Evolutionary conservation across 495 filamentous ascomycete species (phyloP), one percentile per base, ranked within the genome.

Genomic region (Jackrogersella multiformis): DNA sequence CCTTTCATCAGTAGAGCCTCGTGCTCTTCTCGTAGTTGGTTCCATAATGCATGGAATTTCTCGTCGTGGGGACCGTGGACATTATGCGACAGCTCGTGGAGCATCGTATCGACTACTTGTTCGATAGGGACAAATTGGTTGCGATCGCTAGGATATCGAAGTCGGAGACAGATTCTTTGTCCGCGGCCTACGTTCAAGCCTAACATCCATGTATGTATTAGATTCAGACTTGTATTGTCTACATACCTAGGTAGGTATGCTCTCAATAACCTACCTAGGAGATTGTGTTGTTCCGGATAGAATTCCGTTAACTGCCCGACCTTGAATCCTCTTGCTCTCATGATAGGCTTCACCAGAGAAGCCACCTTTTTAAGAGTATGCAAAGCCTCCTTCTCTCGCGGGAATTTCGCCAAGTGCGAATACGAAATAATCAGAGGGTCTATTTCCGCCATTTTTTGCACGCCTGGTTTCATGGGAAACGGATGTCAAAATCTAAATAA

Each of bases 71-170:
- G 91, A 0, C 92, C 92, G 72, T 88, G 86, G 2, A 91, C 84
- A 64, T 90, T 97, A 73, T 99, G 95, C n/a, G 87, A 89, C 1
- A 99, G 86, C 85, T 98, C 95, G 74, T 99, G 95, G 28, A 99
- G 86, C 91, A 98, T 94, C 1, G 94, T 98, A 76, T 96, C 92
- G 12, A 90, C 81, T 1, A 97, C 85, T 64, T 91, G 78, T 54
- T 97, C 92, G 23, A 93, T 68, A 7, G 92, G 89, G 7, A 97
- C 76, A 69, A 99, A 99, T 74, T 91, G 88, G 51, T 77, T 85
- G 38, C 87, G 81, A 77, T 97, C 91, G 61, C 82, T 81, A 18
- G 89, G 80, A 78, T 96, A 90, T 32, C 95, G 90, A 20, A 99
- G 80, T 56, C 94, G 88, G 20, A 99, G 80, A 61, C 90, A 91